Base-by-base conservation (phyloP, 208 protist genomes). In the Wallacemonas collosoma region DNA sequence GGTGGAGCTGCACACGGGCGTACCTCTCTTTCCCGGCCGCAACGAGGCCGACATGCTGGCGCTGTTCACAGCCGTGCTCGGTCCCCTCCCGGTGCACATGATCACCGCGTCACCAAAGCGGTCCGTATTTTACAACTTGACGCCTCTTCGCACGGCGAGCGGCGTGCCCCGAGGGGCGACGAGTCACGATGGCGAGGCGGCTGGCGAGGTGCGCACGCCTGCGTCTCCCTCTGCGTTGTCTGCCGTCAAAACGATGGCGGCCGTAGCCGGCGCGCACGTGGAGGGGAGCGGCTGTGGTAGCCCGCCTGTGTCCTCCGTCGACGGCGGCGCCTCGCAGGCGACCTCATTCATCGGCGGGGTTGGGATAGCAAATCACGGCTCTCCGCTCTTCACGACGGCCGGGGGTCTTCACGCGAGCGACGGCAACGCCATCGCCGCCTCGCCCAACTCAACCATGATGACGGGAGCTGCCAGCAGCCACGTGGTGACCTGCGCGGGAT, bases 1-100 rank as follows among this genome's bases (percentile, higher is more conserved):
- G 1, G 97, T 98, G 2, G 98, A 99, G 78, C 85, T 99, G 65
- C 96, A 99, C 88, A 99, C 94, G 7, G 99, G 98, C 9, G 71
- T 86, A n/a, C 98, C 98, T 11, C 76, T 99, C 8, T 99, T 99
- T 64, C 78, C 84, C 2, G 98, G 98, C 15, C 77, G 88, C 47
- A 93, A 98, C 68, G 98, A 99, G 79, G 70, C 68, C 3, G 98
- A 99, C 68, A 98, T 99, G 88, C 45, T 99, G 11, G 78, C 70
- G 14, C 91, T 93, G 73, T 98, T 99, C 55, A 87, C 81, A 12
- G 94, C 93, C 4, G 72, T 93, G 9, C 75, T 91, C 3, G 92
- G 92, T 0, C 84, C 92, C 3, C 60, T 95, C 43, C 92, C 92
- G n/a, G 72, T 85, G 60, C 73, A 86, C 51, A 92, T 95, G 86